Evolutionary conservation across 2,329 filamentous ascomycete genomes (phyloP).

Genomic region (Zopfia rhizophila): DNA sequence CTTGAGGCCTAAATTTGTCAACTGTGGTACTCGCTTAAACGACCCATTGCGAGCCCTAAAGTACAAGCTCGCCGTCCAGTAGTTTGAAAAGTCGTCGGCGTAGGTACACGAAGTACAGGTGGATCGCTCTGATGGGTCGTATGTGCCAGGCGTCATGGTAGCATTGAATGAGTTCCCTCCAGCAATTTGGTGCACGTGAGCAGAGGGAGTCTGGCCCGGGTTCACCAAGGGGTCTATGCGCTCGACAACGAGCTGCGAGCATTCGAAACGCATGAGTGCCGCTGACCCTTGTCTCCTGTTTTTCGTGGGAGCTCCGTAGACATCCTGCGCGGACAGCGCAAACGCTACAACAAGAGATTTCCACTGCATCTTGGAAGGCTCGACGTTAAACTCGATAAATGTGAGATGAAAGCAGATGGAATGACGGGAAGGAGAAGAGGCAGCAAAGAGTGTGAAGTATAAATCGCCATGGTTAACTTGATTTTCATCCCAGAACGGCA

Average conservation of each 20-base stretch:
- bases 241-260: constrained; percentile 22
- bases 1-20: constrained; percentile 36
- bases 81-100: constrained; percentile 32
- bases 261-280: constrained; percentile 33
- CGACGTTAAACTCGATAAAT: too few relatives aligned
- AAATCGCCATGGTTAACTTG: too few relatives aligned
- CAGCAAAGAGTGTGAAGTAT: too few relatives aligned
- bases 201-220: constrained; percentile 18
- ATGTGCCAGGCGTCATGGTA: constrained; percentile 28
- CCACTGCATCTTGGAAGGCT: constrained; percentile 36
- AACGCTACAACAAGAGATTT: constrained; percentile 27
- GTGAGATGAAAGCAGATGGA: too few relatives aligned
- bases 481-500: too few relatives aligned
- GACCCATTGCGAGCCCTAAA: constrained; percentile 40
- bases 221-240: constrained; percentile 28
- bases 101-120: constrained; percentile 39
- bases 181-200: constrained; percentile 31
- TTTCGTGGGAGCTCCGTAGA: constrained; percentile 24
- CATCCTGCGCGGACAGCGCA: constrained; percentile 30
- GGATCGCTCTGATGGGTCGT: constrained; percentile 29
- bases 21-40: constrained; percentile 41
- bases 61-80: constrained; percentile 42
- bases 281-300: constrained; percentile 19
- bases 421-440: too few relatives aligned
- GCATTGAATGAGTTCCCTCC: constrained; percentile 43